These are phyloP conservation scores for Ustilago bromivora DNA, from an alignment of 1,284 basidiomycete species.

Conservation along the genomic window DNA sequence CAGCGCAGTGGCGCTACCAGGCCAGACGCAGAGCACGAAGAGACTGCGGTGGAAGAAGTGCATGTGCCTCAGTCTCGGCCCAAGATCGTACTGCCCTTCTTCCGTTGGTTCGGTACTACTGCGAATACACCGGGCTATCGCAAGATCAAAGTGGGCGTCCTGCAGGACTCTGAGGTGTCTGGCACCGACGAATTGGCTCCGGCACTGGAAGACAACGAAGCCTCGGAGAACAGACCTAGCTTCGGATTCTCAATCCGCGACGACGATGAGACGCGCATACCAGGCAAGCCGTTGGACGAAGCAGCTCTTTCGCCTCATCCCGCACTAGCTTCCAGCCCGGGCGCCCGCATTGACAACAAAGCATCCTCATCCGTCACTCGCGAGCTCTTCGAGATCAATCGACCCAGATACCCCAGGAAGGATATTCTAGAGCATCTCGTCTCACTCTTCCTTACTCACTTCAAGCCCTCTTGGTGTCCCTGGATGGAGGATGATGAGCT, in stretches of 20 bases:
- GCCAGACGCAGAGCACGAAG: slow-evolving; percentile 25
- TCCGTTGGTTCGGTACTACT: slow-evolving; percentile 64
- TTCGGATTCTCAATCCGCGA: slow-evolving; percentile 45
- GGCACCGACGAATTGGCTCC: slow-evolving; percentile 42
- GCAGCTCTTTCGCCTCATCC: slow-evolving; percentile 38
- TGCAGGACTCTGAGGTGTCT: slow-evolving; percentile 51
- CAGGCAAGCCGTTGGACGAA: slow-evolving; percentile 31
- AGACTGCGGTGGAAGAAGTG: slow-evolving; percentile 12
- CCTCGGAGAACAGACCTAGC: slow-evolving; percentile 7
- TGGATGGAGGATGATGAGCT: slow-evolving; percentile 60
- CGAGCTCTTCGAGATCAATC: slow-evolving; percentile 60
- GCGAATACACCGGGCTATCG: slow-evolving; percentile 64
- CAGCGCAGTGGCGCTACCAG: slow-evolving; percentile 38
- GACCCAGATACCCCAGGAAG: slow-evolving; percentile 54
- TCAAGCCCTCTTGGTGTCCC: slow-evolving; percentile 58
- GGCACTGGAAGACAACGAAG: slow-evolving; percentile 23
- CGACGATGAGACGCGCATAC: slow-evolving; percentile 34
- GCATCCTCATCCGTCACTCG: slow-evolving; percentile 53
- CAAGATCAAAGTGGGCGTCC: slow-evolving; percentile 63
- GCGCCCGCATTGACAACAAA: slow-evolving; percentile 33
- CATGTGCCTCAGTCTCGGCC: slow-evolving; percentile 28
- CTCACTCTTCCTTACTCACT: slow-evolving; percentile 50
- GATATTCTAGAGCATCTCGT: slow-evolving; percentile 57
- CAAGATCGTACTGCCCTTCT: slow-evolving; percentile 63
- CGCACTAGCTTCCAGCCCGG: slow-evolving; percentile 21